Conservation (phyloP, 352 stramenopile species). For the Globisporangium sylvaticum region DNA sequence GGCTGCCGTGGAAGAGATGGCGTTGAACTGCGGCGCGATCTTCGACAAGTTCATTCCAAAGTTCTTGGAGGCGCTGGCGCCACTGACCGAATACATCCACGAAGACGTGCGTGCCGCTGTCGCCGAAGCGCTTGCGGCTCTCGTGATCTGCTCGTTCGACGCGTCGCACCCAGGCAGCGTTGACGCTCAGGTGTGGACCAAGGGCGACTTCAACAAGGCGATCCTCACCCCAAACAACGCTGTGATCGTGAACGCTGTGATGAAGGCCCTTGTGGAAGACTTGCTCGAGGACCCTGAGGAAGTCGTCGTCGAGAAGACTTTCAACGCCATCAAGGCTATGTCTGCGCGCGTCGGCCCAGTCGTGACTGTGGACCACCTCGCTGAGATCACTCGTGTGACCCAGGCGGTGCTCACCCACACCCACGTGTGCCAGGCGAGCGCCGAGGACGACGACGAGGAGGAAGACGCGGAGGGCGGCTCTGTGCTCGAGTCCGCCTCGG, state of each 20-base stretch:
- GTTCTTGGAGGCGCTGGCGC: constrained; percentile 76
- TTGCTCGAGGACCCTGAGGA: constrained; percentile 80
- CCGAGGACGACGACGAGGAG: constrained; percentile 88
- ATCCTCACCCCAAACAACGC: constrained; percentile 77
- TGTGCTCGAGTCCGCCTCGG: constrained; percentile 90
- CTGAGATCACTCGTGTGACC: constrained; percentile 78
- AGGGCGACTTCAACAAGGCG: constrained; percentile 80
- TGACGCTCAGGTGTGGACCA: constrained; percentile 83
- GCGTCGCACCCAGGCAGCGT: constrained; percentile 61
- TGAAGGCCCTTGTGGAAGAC: constrained; percentile 74
- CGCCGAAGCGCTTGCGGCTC: constrained; percentile 68
- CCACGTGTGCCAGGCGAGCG: constrained; percentile 87
- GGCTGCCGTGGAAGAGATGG: constrained; percentile 79
- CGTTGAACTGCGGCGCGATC: constrained; percentile 68
- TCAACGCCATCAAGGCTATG: constrained; percentile 95
- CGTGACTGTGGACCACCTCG: constrained; percentile 87
- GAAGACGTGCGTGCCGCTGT: constrained; percentile 81
- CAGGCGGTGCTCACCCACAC: constrained; percentile 87
- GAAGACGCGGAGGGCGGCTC: constrained; percentile 94
- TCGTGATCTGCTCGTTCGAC: constrained; percentile 86
- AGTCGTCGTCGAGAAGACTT: constrained; percentile 92
- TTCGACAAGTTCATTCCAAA: constrained; percentile 85
- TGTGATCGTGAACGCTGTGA: constrained; percentile 69
- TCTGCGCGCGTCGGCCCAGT: constrained; percentile 90
- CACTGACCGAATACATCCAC: constrained; percentile 84